Base-by-base conservation (phyloP, 148 eudicot genomes). In the Cornus controversa region DNA sequence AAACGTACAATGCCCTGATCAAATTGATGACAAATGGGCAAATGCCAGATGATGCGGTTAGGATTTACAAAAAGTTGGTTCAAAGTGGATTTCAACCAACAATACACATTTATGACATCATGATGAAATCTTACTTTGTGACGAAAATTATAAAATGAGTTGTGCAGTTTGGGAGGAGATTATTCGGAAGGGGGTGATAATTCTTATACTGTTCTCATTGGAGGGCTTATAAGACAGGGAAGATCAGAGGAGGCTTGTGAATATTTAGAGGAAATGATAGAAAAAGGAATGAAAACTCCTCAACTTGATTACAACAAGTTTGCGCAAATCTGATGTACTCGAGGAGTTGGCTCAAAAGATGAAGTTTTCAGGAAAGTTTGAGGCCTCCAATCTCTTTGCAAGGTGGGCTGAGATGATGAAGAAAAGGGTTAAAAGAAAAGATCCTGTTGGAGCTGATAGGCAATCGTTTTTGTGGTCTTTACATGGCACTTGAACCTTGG, bases 231-330 rank as follows among this genome's bases (percentile, higher is more conserved):
- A 73, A 87, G 87, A 80, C 91, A 82, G 34, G 94, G 98, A 63
- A 86, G 91, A 82, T 81, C 91, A 0, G 85, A 85, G 22, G 97
- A 91, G 82, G 98, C 94, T 18, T 91, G 94, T 80, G 86, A 77
- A 81, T 89, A 82, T 81, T 71, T 96, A 42, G 93, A 91, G 85
- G 97, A 90, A 79, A 93, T 91, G 91, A 82, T 96, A 4, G 87
- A 88, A 45, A 96, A 90, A 70, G 99, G 99, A 68, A 95, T 91
- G 99, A 93, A 84, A 80, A 89, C 91, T 34, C 97, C 98, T 73
- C 88, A 88, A 76, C 85, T 96, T 53, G 97, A 93, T 89, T 88
- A 85, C 71, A 81, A 82, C 77, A 95, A 86, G 77, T 89, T 95
- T 80, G 85, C 79, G 98, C 64, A 90, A 82, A 54, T 89, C 91